Evolutionary conservation across 805 yeast species (phyloP), one percentile per base, ranked within the genome.

Genomic region (Yarrowia keelungensis): DNA sequence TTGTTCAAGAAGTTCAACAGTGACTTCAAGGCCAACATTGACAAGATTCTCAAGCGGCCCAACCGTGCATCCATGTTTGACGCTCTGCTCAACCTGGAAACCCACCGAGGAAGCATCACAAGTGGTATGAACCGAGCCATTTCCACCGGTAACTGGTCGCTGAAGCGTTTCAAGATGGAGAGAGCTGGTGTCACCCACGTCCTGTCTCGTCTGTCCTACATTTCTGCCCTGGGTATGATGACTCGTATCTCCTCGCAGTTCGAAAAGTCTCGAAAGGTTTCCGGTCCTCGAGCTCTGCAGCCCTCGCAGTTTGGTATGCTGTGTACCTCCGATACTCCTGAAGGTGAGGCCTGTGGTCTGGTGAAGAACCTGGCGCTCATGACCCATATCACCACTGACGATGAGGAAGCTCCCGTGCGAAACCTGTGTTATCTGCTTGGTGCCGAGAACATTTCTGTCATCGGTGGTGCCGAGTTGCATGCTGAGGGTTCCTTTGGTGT

Each of bases 261-360:
- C 76, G 99, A 95, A 78, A 95, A 95, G 78, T 92, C 98, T 2
- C 85, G 99, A 81, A 95, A 95, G 79, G 99, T 95, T 50, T 91
- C 97, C 1, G 99, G 99, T 53, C 99, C 99, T 64, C 90, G 99
- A 85, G 98, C 99, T 15, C 84, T 95, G 72, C 99, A 95, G 79
- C 99, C 99, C 11, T 95, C 99, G 1, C 99, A 95, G 81, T 95
- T 95, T 79, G 99, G 99, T 77, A 95, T 95, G 98, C 83, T 95
- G 70, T 95, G 99, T 83, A 92, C 98, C 8, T 91, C 98, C 0
- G 99, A 95, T 85, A 95, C 99, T 0, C 99, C 99, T 0, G 99
- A 95, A 85, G 99, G 99, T 84, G 99, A 95, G 80, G 99, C 99
- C 0, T 95, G 99, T 87, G 99, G 99, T 76, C 85, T 95, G 79